Evolutionary conservation across 2,329 filamentous ascomycete genomes (phyloP).

Genomic region (Phialocephala subalpina): DNA sequence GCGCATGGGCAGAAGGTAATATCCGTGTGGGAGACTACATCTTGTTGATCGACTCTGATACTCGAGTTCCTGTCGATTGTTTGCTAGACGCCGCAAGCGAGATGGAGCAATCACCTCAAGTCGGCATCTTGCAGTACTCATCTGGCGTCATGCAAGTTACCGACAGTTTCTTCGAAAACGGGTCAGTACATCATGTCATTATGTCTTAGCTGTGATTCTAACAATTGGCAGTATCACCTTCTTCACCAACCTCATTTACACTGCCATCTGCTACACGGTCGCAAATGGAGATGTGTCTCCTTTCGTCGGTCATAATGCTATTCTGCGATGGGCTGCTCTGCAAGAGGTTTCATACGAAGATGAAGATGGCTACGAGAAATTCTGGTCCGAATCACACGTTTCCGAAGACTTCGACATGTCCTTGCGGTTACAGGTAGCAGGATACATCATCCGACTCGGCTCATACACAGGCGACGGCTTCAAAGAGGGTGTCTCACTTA

Average conservation of each 20-base stretch:
- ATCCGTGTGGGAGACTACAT: slow-evolving; percentile 70
- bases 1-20: slow-evolving; percentile 67
- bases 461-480: slow-evolving; percentile 75
- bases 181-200: slow-evolving; percentile 40
- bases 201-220: background rate
- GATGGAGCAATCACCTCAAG: slow-evolving; percentile 74
- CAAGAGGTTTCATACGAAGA: slow-evolving; percentile 62
- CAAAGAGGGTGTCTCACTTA: slow-evolving; percentile 77
- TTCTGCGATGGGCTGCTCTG: slow-evolving; percentile 73
- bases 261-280: slow-evolving; percentile 74
- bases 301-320: slow-evolving; percentile 81
- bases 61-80: slow-evolving; percentile 53
- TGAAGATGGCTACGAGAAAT: slow-evolving; percentile 55
- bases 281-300: slow-evolving; percentile 69
- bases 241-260: slow-evolving; percentile 82
- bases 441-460: slow-evolving; percentile 73
- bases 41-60: slow-evolving; percentile 74
- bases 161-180: slow-evolving; percentile 76
- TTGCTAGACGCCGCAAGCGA: slow-evolving; percentile 60
- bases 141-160: slow-evolving; percentile 82
- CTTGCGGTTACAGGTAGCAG: slow-evolving; percentile 72
- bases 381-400: slow-evolving; percentile 55
- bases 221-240: slow-evolving; percentile 63
- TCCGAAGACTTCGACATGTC: slow-evolving; percentile 83
- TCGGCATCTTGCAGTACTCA: slow-evolving; percentile 75